Conservation (phyloP, 169 alveolate genomes). For the Cryptosporidium sp. region DNA sequence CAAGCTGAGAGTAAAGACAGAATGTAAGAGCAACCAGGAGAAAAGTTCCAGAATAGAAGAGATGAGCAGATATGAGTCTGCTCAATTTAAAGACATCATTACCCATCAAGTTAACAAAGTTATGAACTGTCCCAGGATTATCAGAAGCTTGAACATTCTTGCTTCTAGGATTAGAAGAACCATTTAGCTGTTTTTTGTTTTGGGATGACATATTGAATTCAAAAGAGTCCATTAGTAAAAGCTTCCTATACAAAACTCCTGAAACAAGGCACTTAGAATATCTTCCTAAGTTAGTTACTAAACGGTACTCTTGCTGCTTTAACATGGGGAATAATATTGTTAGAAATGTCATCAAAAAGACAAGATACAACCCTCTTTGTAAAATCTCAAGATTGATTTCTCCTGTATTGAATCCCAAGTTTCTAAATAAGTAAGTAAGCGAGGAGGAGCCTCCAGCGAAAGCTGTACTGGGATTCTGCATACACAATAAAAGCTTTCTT, state of each 20-base stretch:
- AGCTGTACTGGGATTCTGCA: slow-evolving; percentile 6
- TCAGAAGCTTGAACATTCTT: not conserved
- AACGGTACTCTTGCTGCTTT: slow-evolving; percentile 63
- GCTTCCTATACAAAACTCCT: slow-evolving; percentile 55
- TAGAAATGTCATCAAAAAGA: slow-evolving; percentile 20
- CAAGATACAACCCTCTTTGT: slow-evolving; percentile 30
- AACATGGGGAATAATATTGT: slow-evolving; percentile 51
- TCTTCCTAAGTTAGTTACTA: slow-evolving; percentile 58
- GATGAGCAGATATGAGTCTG: slow-evolving; percentile 70
- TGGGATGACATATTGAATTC: slow-evolving; percentile 18
- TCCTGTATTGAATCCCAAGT: not conserved
- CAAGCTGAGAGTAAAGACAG: slow-evolving; percentile 47
- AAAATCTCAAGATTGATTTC: not conserved
- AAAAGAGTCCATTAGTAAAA: slow-evolving; percentile 41
- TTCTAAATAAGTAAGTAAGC: not conserved
- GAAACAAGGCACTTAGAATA: slow-evolving; percentile 53
- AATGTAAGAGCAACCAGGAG: slow-evolving; percentile 36
- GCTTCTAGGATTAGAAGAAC: not conserved
- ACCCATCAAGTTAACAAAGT: slow-evolving; percentile 57
- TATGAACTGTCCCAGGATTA: slow-evolving; percentile 15
- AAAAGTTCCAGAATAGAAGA: slow-evolving; percentile 61
- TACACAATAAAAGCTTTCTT: slow-evolving; percentile 24
- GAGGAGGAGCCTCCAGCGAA: not conserved
- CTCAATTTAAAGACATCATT: slow-evolving; percentile 45
- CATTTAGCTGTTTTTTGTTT: slow-evolving; percentile 7